Percentiles rank a stretch among this genome's conserved stretches.
These are phyloP conservation scores for Detonula confervacea DNA, from an alignment of 352 stramenopile species.

Conservation along the genomic window DNA sequence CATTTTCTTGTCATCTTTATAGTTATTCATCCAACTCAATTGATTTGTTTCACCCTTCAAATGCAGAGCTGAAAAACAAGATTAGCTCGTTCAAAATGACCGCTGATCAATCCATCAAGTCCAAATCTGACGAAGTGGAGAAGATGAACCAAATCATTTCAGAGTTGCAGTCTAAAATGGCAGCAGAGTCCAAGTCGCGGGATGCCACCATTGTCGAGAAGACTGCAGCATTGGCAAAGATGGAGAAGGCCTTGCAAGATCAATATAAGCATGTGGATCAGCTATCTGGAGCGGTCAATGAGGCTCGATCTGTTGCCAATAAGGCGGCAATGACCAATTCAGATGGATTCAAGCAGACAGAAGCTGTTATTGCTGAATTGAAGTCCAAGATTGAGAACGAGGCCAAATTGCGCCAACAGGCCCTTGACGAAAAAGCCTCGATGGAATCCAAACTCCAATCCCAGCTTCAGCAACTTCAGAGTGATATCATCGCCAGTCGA, in stretches of 20 bases:
- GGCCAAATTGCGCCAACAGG: not conserved
- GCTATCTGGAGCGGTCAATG: constrained; percentile 18
- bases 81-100: constrained; percentile 14
- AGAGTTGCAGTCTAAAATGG: constrained; percentile 17
- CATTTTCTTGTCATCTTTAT: too few species aligned
- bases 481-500: constrained; percentile 21
- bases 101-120: constrained; percentile 30
- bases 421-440: constrained; percentile 19
- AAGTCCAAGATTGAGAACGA: constrained; percentile 9
- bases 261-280: constrained; percentile 19
- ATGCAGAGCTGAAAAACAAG: constrained; percentile 30
- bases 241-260: constrained; percentile 18
- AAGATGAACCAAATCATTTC: too few species aligned
- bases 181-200: constrained; percentile 25
- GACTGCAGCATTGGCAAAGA: constrained; percentile 6
- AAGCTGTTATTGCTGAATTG: not conserved
- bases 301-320: constrained; percentile 15
- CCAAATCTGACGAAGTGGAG: constrained; percentile 24
- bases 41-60: too few species aligned
- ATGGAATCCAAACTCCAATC: constrained; percentile 31
- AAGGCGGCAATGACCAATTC: constrained; percentile 6
- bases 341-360: constrained; percentile 16
- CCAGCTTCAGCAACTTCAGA: constrained; percentile 10
- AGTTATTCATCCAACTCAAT: too few species aligned
- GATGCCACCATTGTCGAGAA: constrained; percentile 27